Evolutionary conservation across 2,329 filamentous ascomycete genomes (phyloP), one percentile per base, ranked within the genome.

Genomic region (Neodidymelliopsis sp.): DNA sequence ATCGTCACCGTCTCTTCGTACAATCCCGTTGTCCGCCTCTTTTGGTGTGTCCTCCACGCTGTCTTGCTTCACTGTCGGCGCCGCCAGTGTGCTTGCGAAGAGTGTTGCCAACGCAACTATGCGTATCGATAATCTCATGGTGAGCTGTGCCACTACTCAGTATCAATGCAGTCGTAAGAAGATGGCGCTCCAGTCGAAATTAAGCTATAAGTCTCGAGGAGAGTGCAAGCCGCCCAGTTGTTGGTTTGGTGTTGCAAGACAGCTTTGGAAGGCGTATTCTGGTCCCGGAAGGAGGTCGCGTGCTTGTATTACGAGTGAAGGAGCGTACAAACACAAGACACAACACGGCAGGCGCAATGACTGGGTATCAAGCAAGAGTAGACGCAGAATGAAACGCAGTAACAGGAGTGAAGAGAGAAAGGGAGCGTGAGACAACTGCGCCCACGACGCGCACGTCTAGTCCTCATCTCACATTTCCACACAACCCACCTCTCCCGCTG

Each of bases 41-140:
- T 36, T 23, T n/a, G 33, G 7, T 37, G 16, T 27, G 3, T 19
- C 25, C 8, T 15, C 18, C 5, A 27, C 22, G 27, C 18, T 34
- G 11, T 39, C 39, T 9, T 39, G 13, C 3, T 38, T 49, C 8
- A 49, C 42, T 15, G 45, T 54, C 6, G 69, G 69, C 4, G 57
- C 48, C 28, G 65, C 62, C 47, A 62, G 36, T 22, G 58, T 45
- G 11, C 46, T 43, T 23, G 49, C 40, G 27, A 67, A 38, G 13
- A 69, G 47, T n/a, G 55, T 53, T 25, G 59, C 59, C 36, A 69
- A 27, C 12, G 48, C 54, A 25, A 57, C 40, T 24, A 59, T 53
- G 49, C 52, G 69, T 53, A 50, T 53, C 12, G 55, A 58, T 43
- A 70, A 41, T 50, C 56, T 66, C 69, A 72, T 72, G 19, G 45